Evolutionary conservation across 2,329 filamentous ascomycete species (phyloP), one percentile per base, ranked within the genome.

Genomic region (Epichloe gansuensis): DNA sequence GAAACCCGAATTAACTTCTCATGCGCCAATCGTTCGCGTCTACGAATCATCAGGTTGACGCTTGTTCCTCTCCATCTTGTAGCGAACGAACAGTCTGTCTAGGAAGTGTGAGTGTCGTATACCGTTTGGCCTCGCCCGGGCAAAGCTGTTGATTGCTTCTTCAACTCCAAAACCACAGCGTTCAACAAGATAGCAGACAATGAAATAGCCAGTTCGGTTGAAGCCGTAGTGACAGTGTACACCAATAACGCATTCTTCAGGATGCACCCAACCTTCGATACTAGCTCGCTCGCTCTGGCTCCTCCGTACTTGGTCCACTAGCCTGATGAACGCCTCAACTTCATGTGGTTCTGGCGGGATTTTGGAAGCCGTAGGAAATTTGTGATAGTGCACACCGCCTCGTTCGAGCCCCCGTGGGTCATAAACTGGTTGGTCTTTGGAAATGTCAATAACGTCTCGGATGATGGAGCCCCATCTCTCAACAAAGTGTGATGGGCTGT

Each of bases 191-290:
- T 96, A 97, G 61, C 84, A 89, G 35, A 88, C 85, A 49, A 97
- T 81, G 63, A 96, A 87, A 65, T 91, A 95, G 0, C 91, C 91
- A 0, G 91, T 96, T 23, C 90, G 80, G 65, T 97, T 96, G 71
- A 94, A 96, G 0, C 91, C 91, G 60, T 96, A 96, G 63, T 97
- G 91, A 61, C 91, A 97, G 65, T 97, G 91, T 0, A 95, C 88
- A 2, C 85, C 90, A 49, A 95, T 78, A 47, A 84, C 71, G n/a
- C 61, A 63, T 42, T 62, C 54, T 7, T 60, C 60, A 0, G 71
- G 68, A 1, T 71, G 60, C 5, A 68, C 64, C 58, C 66, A 71
- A 2, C 72, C 69, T 21, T 69, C 71, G 52, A 66, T 69, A 3
- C 38, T 49, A 7, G 63, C 61, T 38, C 64, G 63, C 52, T 65